These are phyloP conservation scores for Clathrospora elynae DNA, from an alignment of 2,329 filamentous ascomycete genomes.

Conservation along the genomic window DNA sequence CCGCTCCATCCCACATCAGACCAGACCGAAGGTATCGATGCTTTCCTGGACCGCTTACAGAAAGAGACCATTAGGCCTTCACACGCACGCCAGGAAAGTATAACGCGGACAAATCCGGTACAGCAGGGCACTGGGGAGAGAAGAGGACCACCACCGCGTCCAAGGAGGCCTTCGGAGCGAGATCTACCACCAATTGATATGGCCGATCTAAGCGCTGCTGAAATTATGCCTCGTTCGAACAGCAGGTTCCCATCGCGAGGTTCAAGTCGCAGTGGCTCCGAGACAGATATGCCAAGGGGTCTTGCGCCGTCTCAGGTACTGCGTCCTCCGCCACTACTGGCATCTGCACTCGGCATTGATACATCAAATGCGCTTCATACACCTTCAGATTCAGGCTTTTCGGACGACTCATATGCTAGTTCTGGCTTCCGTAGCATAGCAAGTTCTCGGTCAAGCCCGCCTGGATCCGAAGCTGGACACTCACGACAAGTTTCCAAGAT, in stretches of 20 bases:
- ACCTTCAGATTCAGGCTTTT: constrained; percentile 49
- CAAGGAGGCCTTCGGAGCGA: constrained; percentile 37
- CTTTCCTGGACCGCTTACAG: constrained; percentile 45
- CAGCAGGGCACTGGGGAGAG: constrained; percentile 31
- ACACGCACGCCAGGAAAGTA: constrained; percentile 21
- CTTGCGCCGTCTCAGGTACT: constrained; percentile 12
- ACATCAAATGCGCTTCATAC: constrained; percentile 43
- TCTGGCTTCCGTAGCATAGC: constrained; percentile 42
- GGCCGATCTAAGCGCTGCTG: constrained; percentile 24
- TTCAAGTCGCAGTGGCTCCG: constrained; percentile 30
- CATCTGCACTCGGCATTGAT: constrained; percentile 28
- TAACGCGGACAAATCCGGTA: constrained; percentile 26
- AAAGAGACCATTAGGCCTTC: constrained; percentile 35
- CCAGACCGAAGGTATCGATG: constrained; percentile 45
- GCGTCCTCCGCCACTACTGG: constrained; percentile 31
- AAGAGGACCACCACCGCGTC: constrained; percentile 26
- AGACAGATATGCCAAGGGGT: constrained; percentile 9
- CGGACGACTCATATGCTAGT: constrained; percentile 46
- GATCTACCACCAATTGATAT: constrained; percentile 27
- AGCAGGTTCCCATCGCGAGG: constrained; percentile 32
- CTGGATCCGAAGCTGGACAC: constrained; percentile 43
- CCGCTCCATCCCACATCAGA: constrained; percentile 29
- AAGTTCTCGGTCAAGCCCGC: constrained; percentile 48
- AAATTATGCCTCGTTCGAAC: constrained; percentile 24
- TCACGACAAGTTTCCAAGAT: constrained; percentile 42